phyloP scores from a whole-genome alignment of 352 stramenopile species.

The Salisapilia sapeloensis region DNA sequence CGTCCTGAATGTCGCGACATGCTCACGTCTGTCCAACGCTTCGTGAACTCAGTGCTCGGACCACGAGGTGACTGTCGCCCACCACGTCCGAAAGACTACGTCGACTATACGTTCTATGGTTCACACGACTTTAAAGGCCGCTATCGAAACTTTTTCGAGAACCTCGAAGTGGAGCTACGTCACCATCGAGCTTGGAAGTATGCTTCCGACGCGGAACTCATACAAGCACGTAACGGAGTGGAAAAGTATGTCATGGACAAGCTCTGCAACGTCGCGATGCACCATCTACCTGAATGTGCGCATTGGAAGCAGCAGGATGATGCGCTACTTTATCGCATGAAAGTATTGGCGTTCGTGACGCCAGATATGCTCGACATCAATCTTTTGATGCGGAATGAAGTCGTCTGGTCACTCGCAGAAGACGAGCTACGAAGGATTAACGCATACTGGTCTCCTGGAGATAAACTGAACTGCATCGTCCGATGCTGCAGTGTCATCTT shows the following conservation, averaged over 20 bases:
- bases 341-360: slow-evolving; percentile 70
- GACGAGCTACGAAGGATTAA: slow-evolving; percentile 85
- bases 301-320: slow-evolving; percentile 65
- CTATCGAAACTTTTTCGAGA: slow-evolving; percentile 55
- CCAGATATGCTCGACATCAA: slow-evolving; percentile 85
- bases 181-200: slow-evolving; percentile 48
- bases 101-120: slow-evolving; percentile 72
- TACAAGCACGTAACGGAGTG: slow-evolving; percentile 61
- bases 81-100: slow-evolving; percentile 44
- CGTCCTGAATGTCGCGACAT: slow-evolving; percentile 55
- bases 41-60: slow-evolving; percentile 59
- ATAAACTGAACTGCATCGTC: slow-evolving; percentile 86
- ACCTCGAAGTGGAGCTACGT: slow-evolving; percentile 37
- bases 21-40: slow-evolving; percentile 50
- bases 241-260: slow-evolving; percentile 89
- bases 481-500: slow-evolving; percentile 83
- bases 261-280: slow-evolving; percentile 61
- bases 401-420: slow-evolving; percentile 78
- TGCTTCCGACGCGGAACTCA: slow-evolving; percentile 32
- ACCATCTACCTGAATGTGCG: slow-evolving; percentile 38
- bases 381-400: slow-evolving; percentile 78
- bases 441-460: slow-evolving; percentile 54
- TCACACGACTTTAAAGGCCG: slow-evolving; percentile 45
- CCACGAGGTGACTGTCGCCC: slow-evolving; percentile 54
- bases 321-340: slow-evolving; percentile 53